Evolutionary conservation across 495 filamentous ascomycete genomes (phyloP), one percentile per base, ranked within the genome.

Genomic region (Parathielavia hyrcaniae): DNA sequence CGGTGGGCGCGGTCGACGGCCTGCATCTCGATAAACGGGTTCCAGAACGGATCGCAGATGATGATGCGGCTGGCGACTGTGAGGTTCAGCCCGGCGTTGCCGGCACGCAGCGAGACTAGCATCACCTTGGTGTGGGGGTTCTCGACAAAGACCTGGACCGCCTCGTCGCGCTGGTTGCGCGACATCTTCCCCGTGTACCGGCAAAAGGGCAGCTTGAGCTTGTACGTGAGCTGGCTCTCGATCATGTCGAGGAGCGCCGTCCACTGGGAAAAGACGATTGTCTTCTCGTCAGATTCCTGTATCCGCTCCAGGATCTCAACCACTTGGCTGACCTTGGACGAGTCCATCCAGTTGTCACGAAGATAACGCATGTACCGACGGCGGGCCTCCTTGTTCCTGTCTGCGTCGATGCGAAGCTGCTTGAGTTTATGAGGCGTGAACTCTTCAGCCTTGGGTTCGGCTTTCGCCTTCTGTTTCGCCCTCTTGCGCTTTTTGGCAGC

Each of bases 41-140:
- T 97, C 89, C 93, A 97, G 75, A 96, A 96, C 0, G 92, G 92
- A 62, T 97, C 92, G 55, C 95, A 82, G 53, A 97, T 86, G 67
- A 97, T 89, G 60, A 97, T 88, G 61, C 90, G 86, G 0, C 84
- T 87, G 0, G 92, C 92, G n/a, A 84, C 84, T 9, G 86, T 86
- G 19, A 97, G 81, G 67, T 97, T 97, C 39, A 97, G 77, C 0
- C 92, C 92, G 0, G 92, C 81, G 66, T 97, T 97, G 13, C 92
- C 92, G 0, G 92, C 92, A 53, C 90, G 90, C 40, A 97, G 78
- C 13, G 89, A 95, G 5, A 96, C 86, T 23, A 97, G 75, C 83
- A 97, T 87, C 67, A 97, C 77, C 59, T 81, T 83, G 67, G 83
- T 80, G 32, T 80, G 71, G 0, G 76, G 73, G 35, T 86, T 76